Evolutionary conservation across 2,329 filamentous ascomycete genomes (phyloP).

Genomic region (Capronia americana): DNA sequence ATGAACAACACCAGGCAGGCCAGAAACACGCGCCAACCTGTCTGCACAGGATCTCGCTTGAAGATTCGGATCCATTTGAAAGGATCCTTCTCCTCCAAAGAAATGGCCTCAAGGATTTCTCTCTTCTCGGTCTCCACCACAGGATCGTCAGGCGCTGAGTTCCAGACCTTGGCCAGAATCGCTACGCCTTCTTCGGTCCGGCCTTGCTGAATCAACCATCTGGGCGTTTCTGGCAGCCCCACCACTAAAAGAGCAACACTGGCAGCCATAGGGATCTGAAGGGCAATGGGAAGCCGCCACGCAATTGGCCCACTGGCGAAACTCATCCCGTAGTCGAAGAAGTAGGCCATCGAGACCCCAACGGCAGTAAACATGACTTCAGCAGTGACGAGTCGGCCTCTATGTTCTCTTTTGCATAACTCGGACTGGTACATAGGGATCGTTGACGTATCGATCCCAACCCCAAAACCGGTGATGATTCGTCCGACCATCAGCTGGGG

Average conservation of each 20-base stretch:
- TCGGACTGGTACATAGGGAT: conserved; percentile 48
- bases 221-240: conserved; percentile 54
- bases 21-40: conserved; percentile 53
- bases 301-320: conserved; percentile 45
- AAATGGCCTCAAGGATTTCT: conserved; percentile 35
- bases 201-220: conserved; percentile 42
- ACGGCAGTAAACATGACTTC: conserved; percentile 50
- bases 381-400: conserved; percentile 53
- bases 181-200: conserved; percentile 38
- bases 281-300: conserved; percentile 44
- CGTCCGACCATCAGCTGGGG: conserved; percentile 52
- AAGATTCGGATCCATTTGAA: conserved; percentile 43
- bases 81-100: conserved; percentile 44
- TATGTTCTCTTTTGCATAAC: conserved; percentile 51
- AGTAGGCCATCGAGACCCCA: conserved; percentile 48
- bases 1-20: conserved; percentile 53
- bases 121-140: conserved; percentile 42
- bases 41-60: conserved; percentile 53
- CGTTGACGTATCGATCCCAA: conserved; percentile 53
- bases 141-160: conserved; percentile 42
- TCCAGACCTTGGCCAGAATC: conserved; percentile 46
- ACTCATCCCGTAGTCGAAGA: conserved; percentile 52
- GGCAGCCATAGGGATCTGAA: conserved; percentile 44
- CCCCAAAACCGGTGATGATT: conserved; percentile 58
- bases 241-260: conserved; percentile 43